Evolutionary conservation across 1,284 basidiomycete genomes (phyloP), one percentile per base, ranked within the genome.

Genomic region (Coniferiporia sulphurascens): DNA sequence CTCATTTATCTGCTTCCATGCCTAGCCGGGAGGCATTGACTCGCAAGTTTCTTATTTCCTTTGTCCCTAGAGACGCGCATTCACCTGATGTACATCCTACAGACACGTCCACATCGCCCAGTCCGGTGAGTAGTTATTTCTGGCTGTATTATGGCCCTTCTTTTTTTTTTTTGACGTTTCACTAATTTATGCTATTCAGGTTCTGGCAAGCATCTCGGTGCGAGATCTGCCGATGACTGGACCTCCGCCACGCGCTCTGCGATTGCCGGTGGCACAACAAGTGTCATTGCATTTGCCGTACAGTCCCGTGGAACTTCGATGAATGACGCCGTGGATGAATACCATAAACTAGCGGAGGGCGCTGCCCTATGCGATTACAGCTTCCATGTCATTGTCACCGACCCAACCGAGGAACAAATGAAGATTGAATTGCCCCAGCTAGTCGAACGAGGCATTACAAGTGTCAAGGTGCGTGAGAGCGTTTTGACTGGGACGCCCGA

Each of bases 371-470:
- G 65, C 45, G 66, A 67, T 43, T 67, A 67, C 41, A 64, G 65
- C 17, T 66, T 63, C 50, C 66, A 67, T 56, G 52, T 67, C 45
- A 67, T 67, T 46, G 60, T 66, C 45, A 64, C 66, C 15, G 60
- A 66, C 35, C 65, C 66, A 4, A 65, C 61, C 13, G 60, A 65
- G 17, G 59, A 64, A 32, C 64, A 66, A 43, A 62, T 67, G 52
- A 56, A 67, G 27, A 55, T 63, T 21, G 66, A 67, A 52, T 61
- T 67, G 15, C 66, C 66, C 4, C 54, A 52, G 48, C 62, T 67
- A 32, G 66, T 67, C 10, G 55, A 66, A 34, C 64, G 60, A 48
- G 66, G 66, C 7, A 67, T 67, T 35, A 65, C 66, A 12, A 66
- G 65, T 32, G 66, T 67, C 45, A 67, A 67, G 56, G 46, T 67